Conservation (phyloP, 305 asterid species). For the Solanum hybrid region DNA sequence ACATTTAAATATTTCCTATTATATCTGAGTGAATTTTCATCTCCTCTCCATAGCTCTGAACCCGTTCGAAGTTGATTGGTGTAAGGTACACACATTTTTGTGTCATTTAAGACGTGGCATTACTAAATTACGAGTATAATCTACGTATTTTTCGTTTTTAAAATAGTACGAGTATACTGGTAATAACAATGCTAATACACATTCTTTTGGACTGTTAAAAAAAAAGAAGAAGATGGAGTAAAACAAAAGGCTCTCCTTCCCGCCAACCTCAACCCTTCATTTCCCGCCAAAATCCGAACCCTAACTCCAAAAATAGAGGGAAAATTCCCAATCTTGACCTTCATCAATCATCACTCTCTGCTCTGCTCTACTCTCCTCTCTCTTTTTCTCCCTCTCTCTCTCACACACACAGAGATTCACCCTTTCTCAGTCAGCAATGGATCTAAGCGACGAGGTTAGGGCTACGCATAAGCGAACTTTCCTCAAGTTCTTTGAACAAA, state of each 20-base stretch:
- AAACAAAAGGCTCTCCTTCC: slow-evolving; percentile 12
- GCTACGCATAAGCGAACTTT: slow-evolving; percentile 72
- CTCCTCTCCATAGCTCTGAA: not conserved
- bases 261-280: slow-evolving; percentile 30
- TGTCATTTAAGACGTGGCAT: not conserved
- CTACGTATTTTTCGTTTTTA: not conserved
- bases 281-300: slow-evolving; percentile 56
- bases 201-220: not conserved
- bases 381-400: not conserved
- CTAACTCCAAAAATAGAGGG: slow-evolving; percentile 2
- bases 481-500: slow-evolving; percentile 78
- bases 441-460: slow-evolving; percentile 75
- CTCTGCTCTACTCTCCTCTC: not conserved
- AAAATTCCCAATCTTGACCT: not conserved
- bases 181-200: not conserved
- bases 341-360: not conserved
- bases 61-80: accelerated
- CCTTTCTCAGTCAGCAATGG: slow-evolving; percentile 32
- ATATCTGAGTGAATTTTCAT: not conserved
- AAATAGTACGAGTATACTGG: not conserved
- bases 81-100: accelerated
- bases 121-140: not conserved
- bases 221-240: not conserved
- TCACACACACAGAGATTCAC: not conserved
- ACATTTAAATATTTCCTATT: not conserved